A percentile compares a stretch with the other conserved stretches of the same genome.
Evolutionary conservation across 768 basidiomycete species (phyloP).

Genomic region (Termitomyces titanicus): DNA sequence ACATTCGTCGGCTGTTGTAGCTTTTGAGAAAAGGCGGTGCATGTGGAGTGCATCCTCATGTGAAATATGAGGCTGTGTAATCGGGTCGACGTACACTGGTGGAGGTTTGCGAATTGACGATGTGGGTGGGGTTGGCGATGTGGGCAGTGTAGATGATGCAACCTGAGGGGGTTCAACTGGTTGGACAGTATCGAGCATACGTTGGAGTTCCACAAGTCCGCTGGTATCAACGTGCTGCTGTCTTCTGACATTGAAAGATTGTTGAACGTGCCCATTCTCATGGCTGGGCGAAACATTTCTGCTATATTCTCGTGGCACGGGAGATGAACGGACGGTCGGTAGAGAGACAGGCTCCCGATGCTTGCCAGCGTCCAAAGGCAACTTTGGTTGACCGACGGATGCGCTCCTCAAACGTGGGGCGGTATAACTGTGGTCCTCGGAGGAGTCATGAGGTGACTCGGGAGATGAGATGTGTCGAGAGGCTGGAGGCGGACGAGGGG

Average conservation of each 20-base stretch:
- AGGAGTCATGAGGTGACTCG: slow-evolving; percentile 42
- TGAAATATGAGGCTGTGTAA: slow-evolving; percentile 24
- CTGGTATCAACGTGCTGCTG: background rate
- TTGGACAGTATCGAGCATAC: slow-evolving; percentile 2
- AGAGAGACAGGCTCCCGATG: background rate
- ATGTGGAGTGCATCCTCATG: slow-evolving; percentile 59
- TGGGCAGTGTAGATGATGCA: background rate
- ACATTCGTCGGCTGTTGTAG: slow-evolving; percentile 79
- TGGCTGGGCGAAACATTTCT: slow-evolving; percentile 5
- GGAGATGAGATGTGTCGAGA: slow-evolving; percentile 44
- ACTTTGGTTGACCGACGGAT: slow-evolving; percentile 24
- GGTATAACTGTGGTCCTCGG: slow-evolving; percentile 29
- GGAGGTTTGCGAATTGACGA: slow-evolving; percentile 16
- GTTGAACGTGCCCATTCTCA: slow-evolving; percentile 3
- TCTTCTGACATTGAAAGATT: background rate
- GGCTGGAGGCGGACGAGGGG: slow-evolving; percentile 54
- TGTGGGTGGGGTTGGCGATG: slow-evolving; percentile 5
- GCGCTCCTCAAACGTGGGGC: slow-evolving; percentile 22
- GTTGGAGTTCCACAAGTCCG: background rate
- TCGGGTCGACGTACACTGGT: slow-evolving; percentile 12
- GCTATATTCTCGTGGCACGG: slow-evolving; percentile 3
- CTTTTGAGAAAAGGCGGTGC: slow-evolving; percentile 60
- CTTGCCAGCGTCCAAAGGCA: slow-evolving; percentile 8
- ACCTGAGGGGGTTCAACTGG: slow-evolving; percentile 1
- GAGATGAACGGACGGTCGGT: background rate